A percentile compares a stretch with the other conserved stretches of the same genome.
phyloP scores from a whole-genome alignment of 176 grass and related monocot genomes.

The Chrysopogon serrulatus region DNA sequence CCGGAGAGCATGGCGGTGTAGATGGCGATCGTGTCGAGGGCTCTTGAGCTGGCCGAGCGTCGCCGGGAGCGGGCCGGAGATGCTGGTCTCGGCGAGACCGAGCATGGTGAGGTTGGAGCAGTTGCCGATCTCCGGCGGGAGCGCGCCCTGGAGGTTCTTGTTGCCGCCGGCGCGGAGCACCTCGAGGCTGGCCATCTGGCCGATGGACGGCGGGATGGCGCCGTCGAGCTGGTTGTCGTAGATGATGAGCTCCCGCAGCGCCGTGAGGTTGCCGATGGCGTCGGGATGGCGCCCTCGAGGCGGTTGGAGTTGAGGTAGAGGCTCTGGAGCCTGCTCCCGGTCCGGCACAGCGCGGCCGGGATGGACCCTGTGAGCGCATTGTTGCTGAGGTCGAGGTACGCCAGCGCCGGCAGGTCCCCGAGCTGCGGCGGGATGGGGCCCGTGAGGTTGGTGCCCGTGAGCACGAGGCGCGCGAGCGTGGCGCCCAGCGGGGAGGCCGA shows the following conservation, averaged over 20 bases:
- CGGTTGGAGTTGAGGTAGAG: constrained; percentile 65
- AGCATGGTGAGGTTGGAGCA: constrained; percentile 65
- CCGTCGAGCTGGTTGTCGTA: constrained; percentile 89
- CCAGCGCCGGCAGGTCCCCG: constrained; percentile 40
- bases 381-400: constrained; percentile 64
- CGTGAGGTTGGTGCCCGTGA: constrained; percentile 64
- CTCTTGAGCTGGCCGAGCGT: constrained; percentile 52
- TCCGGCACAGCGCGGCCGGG: constrained; percentile 46
- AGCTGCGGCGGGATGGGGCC: constrained; percentile 62
- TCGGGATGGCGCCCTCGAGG: constrained; percentile 61
- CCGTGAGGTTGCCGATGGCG: constrained; percentile 51
- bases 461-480: constrained; percentile 54
- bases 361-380: constrained; percentile 73
- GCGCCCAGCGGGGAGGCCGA: constrained; percentile 26
- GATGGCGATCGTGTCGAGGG: constrained; percentile 62
- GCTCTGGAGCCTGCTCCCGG: constrained; percentile 56
- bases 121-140: constrained; percentile 59
- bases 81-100: constrained; percentile 73
- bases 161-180: constrained; percentile 68
- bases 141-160: constrained; percentile 60
- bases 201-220: constrained; percentile 51
- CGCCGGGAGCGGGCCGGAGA: constrained; percentile 58
- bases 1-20: constrained; percentile 76
- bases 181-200: constrained; percentile 43
- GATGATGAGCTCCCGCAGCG: constrained; percentile 55